These are phyloP conservation scores for Kluyveromyces lactis DNA, from an alignment of 805 yeast species.

Conservation along the genomic window DNA sequence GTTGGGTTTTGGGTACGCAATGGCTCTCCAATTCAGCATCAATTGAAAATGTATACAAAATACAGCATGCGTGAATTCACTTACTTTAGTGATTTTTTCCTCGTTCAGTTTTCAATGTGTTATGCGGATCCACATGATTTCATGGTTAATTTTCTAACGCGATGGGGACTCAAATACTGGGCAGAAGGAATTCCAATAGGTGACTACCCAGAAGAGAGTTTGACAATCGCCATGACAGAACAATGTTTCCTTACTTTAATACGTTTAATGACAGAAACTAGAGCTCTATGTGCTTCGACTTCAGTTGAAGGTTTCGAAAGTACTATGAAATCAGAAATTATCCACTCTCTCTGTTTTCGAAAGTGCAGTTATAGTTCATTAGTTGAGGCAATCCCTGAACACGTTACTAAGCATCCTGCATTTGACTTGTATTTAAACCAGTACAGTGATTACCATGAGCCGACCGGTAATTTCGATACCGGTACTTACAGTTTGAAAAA, in stretches of 20 bases:
- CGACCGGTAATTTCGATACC: slow-evolving; percentile 46
- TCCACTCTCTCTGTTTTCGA: slow-evolving; percentile 75
- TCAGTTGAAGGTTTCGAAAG: slow-evolving; percentile 42
- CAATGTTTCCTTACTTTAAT: slow-evolving; percentile 68
- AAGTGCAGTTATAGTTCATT: slow-evolving; percentile 66
- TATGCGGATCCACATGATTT: slow-evolving; percentile 48
- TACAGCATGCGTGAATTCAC: slow-evolving; percentile 79
- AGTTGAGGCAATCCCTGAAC: slow-evolving; percentile 64
- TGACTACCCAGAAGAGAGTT: slow-evolving; percentile 36
- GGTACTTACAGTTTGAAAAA: slow-evolving; percentile 65
- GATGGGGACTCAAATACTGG: slow-evolving; percentile 66
- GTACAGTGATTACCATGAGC: slow-evolving; percentile 55
- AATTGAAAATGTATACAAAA: slow-evolving; percentile 68
- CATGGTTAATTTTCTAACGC: slow-evolving; percentile 46
- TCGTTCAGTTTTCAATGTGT: slow-evolving; percentile 55
- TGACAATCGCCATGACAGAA: slow-evolving; percentile 57
- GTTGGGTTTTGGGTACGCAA: slow-evolving; percentile 93
- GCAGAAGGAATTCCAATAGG: slow-evolving; percentile 34
- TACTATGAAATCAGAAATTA: slow-evolving; percentile 59
- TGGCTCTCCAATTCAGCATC: slow-evolving; percentile 74
- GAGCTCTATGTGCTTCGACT: slow-evolving; percentile 42
- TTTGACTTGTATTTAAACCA: slow-evolving; percentile 56
- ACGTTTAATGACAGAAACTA: slow-evolving; percentile 58
- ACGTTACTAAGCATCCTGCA: slow-evolving; percentile 57
- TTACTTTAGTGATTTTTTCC: slow-evolving; percentile 65